phyloP scores from a whole-genome alignment of 805 yeast species.

The Yarrowia divulgata region DNA sequence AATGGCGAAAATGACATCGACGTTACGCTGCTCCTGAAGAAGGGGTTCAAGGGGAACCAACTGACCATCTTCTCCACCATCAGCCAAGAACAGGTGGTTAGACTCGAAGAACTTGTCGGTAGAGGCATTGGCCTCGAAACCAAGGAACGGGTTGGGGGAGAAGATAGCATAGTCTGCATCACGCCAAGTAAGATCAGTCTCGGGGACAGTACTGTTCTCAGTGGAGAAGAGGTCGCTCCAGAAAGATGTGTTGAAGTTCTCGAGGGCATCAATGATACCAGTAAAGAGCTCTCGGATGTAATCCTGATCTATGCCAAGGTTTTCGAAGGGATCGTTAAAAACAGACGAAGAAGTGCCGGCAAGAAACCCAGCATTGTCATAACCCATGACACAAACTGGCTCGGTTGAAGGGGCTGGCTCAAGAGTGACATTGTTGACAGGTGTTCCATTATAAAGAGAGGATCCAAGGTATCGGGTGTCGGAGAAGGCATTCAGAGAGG shows the following conservation, averaged over 20 bases:
- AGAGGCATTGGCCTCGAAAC: background rate
- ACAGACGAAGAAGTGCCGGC: constrained; percentile 21
- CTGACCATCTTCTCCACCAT: constrained; percentile 77
- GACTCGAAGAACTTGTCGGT: constrained; percentile 17
- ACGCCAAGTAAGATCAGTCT: constrained; percentile 18
- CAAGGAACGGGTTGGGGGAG: constrained; percentile 21
- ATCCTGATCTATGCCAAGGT: constrained; percentile 17
- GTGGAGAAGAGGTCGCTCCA: background rate
- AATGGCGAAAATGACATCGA: constrained; percentile 69
- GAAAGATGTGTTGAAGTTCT: constrained; percentile 9
- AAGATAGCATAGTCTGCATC: constrained; percentile 28
- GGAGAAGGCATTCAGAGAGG: constrained; percentile 67
- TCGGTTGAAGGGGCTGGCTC: constrained; percentile 3
- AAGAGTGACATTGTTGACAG: constrained; percentile 37
- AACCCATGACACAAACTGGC: constrained; percentile 9
- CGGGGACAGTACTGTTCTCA: constrained; percentile 7
- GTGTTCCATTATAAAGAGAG: constrained; percentile 61
- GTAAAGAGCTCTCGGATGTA: constrained; percentile 26
- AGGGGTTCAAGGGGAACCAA: constrained; percentile 72
- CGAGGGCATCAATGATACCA: constrained; percentile 6
- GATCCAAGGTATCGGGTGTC: constrained; percentile 76
- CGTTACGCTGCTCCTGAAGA: constrained; percentile 62
- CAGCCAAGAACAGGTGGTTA: constrained; percentile 62
- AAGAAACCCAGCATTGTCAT: constrained; percentile 21
- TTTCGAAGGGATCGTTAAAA: constrained; percentile 19